Conservation (phyloP, 2,329 filamentous ascomycete species). For the Pseudofabraea citricarpa region DNA sequence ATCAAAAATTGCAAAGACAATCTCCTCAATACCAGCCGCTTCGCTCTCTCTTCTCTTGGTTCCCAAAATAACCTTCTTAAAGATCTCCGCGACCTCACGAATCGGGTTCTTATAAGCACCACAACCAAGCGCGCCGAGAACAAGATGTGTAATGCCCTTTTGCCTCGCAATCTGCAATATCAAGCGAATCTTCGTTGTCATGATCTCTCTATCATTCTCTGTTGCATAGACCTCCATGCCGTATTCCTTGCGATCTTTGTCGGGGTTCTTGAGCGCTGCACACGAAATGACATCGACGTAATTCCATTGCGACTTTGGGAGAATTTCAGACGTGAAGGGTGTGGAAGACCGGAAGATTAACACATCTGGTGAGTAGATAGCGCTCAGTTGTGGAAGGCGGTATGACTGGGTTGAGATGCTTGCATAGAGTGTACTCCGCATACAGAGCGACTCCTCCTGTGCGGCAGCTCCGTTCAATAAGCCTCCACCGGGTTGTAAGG, state of each 20-base stretch:
- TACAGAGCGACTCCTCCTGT: constrained; percentile 67
- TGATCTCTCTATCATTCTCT: constrained; percentile 21
- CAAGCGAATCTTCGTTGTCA: constrained; percentile 23
- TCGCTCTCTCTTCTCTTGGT: constrained; percentile 55
- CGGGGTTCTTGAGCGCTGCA: constrained; percentile 15
- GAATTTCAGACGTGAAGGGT: constrained; percentile 33
- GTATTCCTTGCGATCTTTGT: constrained; percentile 4
- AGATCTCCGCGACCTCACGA: constrained; percentile 56
- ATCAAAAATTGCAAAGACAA: constrained; percentile 61
- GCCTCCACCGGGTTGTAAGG: constrained; percentile 53
- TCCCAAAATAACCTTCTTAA: constrained; percentile 50
- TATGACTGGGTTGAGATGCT: constrained; percentile 35
- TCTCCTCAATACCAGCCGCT: constrained; percentile 56
- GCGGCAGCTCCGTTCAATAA: constrained; percentile 57
- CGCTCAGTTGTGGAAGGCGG: constrained; percentile 30
- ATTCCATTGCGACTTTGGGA: constrained; percentile 31
- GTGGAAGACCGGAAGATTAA: constrained; percentile 50
- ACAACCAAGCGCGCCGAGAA: constrained; percentile 66
- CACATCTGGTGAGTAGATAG: constrained; percentile 56
- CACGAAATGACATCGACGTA: constrained; percentile 22
- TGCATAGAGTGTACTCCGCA: constrained; percentile 49
- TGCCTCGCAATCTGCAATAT: constrained; percentile 38
- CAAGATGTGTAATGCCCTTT: constrained; percentile 49
- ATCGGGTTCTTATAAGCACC: constrained; percentile 62
- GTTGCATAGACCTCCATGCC: constrained; percentile 15